Base-by-base conservation (phyloP, 2,329 filamentous ascomycete species). In the Xylariales sp. region DNA sequence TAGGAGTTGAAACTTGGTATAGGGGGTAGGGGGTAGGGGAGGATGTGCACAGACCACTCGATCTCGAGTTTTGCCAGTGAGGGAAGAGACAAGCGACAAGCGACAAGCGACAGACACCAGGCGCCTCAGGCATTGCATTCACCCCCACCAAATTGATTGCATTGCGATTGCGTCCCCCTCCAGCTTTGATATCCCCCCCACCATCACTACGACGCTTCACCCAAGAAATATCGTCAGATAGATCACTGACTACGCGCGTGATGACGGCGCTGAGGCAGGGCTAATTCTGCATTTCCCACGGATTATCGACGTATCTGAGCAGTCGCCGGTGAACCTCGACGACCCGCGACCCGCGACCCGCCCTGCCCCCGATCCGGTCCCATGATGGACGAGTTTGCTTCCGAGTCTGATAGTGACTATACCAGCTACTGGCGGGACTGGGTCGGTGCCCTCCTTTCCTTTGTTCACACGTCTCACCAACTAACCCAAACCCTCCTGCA, bases 361-460 rank as follows among this genome's bases (percentile, higher is more conserved):
- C 18, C 31, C 35, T 31, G 12, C 8, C 27, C 15, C 37, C 29
- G 43, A 43, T 32, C 46, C 38, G 31, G 45, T 38, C 49, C 40
- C 48, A 71, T 62, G 56, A 97, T 97, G 93, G 93, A 97, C 63
- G 91, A 97, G 69, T 97, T 93, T 67, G 90, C 88, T 52, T 96
- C 89, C 61, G 93, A 98, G 67, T 95, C 90, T 10, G 93, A 98
- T 63, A 96, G 90, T 67, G 93, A 98, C 70, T 98, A 97, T 64
- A 96, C 93, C 36, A 97, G 89, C 68, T 98, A 97, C 66, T 98
- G 93, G 93, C 78, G 91, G 64, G 93, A 98, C 70, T 98, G 93
- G 93, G 93, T 97, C 74, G 71, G 88, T 82, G 19, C n/a, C 14
- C 46, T 48, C 46, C 27, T 22, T 24, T 19, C 14, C 41, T 44